Base-by-base conservation (phyloP, 2,329 filamentous ascomycete species). In the Ophiocordyceps australis region DNA sequence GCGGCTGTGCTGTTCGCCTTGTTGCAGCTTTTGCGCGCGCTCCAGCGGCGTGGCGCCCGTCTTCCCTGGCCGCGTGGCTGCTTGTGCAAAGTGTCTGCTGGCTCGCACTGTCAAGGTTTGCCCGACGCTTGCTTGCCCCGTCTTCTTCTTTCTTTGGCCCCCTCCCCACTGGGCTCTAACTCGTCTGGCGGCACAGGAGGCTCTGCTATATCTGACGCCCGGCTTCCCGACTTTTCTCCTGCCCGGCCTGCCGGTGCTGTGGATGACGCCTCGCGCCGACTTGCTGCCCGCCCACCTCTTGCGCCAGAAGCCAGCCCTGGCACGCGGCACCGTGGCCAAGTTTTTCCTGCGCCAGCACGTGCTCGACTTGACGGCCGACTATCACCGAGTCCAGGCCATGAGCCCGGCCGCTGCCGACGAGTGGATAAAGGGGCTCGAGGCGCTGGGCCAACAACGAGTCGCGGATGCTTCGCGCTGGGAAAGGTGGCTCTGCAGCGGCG, bases 341-440 rank as follows among this genome's bases (percentile, higher is more conserved):
- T 55, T 71, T 25, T 85, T 74, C 40, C 71, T 63, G 45, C 62
- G 61, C 23, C 42, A 55, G 15, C 66, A 83, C 30, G 58, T 82
- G 19, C 59, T 72, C 15, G 56, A 58, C 7, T 61, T 85, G 34
- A 63, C 64, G 30, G 43, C 53, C 17, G 70, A 80, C 38, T 69
- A 80, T 35, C 53, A 65, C 22, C 55, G 66, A 5, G 76, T 73
- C 28, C 66, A 68, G 37, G 49, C 55, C n/a, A 60, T 80, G 36
- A 76, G 79, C n/a, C 38, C 60, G 23, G 72, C 73, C 22, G 66
- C 74, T 9, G 62, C 65, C 4, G 74, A 81, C 36, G 79, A 85
- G 45, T 89, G 80, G 79, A 57, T 72, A 17, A 85, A 85, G 47
- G 79, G 79, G 8, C 59, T 89, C 4, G 64, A 71, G 22, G 54